A percentile compares a stretch with the other conserved stretches of the same genome.
Evolutionary conservation across 2,329 filamentous ascomycete genomes (phyloP).

Genomic region (Paradendryphiella salina): DNA sequence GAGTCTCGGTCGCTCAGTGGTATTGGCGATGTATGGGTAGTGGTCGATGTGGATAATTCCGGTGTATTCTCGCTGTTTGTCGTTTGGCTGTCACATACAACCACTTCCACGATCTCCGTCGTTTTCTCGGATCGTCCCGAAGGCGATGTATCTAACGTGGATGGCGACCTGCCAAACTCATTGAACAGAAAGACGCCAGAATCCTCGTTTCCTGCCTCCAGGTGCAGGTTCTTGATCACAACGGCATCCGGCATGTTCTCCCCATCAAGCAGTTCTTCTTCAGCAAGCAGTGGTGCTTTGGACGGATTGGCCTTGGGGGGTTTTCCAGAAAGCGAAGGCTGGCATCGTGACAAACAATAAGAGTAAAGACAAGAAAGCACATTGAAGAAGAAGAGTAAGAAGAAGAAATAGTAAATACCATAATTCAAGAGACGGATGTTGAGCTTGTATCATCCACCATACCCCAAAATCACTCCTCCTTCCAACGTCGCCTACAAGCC

Average conservation of each 20-base stretch:
- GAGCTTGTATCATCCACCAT: no score
- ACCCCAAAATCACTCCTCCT: no score
- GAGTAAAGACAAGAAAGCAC: background rate
- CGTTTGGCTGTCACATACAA: background rate
- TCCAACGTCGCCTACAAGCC: no score
- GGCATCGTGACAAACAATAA: slow-evolving; percentile 17
- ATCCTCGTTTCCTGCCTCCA: slow-evolving; percentile 23
- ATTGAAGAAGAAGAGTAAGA: no score
- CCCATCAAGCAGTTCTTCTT: slow-evolving; percentile 6
- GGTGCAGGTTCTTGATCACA: slow-evolving; percentile 9
- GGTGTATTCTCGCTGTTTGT: background rate
- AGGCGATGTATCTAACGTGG: background rate
- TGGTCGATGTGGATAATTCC: background rate
- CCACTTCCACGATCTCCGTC: no score
- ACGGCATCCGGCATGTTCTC: background rate
- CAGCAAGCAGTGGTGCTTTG: slow-evolving; percentile 9
- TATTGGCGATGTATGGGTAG: background rate
- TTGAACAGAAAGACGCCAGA: slow-evolving; percentile 26
- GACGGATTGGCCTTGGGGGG: slow-evolving; percentile 16
- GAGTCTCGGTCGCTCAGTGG: slow-evolving; percentile 27
- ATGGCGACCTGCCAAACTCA: slow-evolving; percentile 1
- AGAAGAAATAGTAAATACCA: no score
- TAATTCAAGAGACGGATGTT: no score
- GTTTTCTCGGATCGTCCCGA: background rate
- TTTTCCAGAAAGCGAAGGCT: slow-evolving; percentile 31